phyloP scores from a whole-genome alignment of 768 basidiomycete species.

The Leucocoprinus leucothites region DNA sequence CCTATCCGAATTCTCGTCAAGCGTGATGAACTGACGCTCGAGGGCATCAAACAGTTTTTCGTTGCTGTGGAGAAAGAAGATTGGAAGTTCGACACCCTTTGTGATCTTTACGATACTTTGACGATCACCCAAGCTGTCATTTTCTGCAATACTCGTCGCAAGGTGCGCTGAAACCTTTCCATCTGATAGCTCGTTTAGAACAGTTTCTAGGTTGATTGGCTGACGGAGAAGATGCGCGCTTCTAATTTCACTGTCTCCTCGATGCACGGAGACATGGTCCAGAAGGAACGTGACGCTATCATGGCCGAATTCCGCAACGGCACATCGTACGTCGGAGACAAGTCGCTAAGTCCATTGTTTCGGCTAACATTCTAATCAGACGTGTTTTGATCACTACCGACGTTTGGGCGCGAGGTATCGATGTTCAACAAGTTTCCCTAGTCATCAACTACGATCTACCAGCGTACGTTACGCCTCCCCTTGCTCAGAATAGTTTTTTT shows the following conservation, averaged over 20 bases:
- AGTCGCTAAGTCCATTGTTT: conserved; percentile 11
- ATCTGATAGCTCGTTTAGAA: conserved; percentile 4
- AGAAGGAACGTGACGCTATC: conserved; percentile 92
- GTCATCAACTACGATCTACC: conserved; percentile 98
- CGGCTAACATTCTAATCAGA: conserved; percentile 35
- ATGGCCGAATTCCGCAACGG: conserved; percentile 96
- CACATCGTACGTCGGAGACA: conserved; percentile 62
- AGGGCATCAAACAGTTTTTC: conserved; percentile 96
- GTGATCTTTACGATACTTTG: conserved; percentile 96
- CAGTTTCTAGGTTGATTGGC: conserved; percentile 79
- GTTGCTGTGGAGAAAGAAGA: conserved; percentile 99
- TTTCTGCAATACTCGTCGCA: conserved; percentile 97
- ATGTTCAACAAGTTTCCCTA: conserved; percentile 95
- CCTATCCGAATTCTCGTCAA: conserved; percentile 98
- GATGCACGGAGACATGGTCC: conserved; percentile 96
- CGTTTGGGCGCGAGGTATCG: conserved; percentile 97
- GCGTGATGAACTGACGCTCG: conserved; percentile 97
- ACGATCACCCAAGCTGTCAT: conserved; percentile 99
- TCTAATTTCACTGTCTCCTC: conserved; percentile 98
- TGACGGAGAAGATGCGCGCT: conserved; percentile 98
- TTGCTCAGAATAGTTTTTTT: conserved; percentile 1
- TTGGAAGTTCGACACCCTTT: conserved; percentile 98
- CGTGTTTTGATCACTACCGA: conserved; percentile 96
- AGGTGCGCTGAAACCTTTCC: conserved; percentile 47
- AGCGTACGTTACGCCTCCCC: conserved; percentile 52